Base-by-base conservation (phyloP, 768 basidiomycete species). In the Mycena maculata region DNA sequence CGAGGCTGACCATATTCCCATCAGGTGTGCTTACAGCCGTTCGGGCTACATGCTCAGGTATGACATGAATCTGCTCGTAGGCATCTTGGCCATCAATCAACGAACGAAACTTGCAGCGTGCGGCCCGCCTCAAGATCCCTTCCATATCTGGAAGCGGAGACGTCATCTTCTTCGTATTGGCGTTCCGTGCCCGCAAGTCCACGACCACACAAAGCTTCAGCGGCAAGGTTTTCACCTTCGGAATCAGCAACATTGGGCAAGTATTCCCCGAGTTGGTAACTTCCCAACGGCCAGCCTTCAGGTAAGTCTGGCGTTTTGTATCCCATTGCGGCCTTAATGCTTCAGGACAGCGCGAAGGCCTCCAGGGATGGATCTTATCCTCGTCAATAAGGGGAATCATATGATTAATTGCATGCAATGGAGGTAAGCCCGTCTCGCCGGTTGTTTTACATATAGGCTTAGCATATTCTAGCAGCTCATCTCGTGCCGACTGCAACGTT, bases 361-460 rank as follows among this genome's bases (percentile, higher is more conserved):
- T 50, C 71, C 74, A 76, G 11, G 70, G 45, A 30, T 74, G 73
- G 2, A 65, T 59, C 16, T 73, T 72, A 9, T 63, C 22, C 33
- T 71, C 68, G 41, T 78, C 74, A 25, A 76, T 73, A 10, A 77
- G 39, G 0, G 71, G 76, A 7, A 76, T 76, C 0, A 48, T 55
- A 30, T 76, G 76, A 28, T 76, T 78, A 38, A 78, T 75, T 2
- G 60, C 70, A 0, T 69, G 56, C 0, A 78, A 62, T 0, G 76
- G 77, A 1, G 76, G 77, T 38, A 77, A 60, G 2, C 65, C 61
- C 0, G 75, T 76, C 2, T 76, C 73, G 1, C 38, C 60, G 0
- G 71, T 72, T 1, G 71, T 53, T 48, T 63, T 67, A 54, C 76
- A 78, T 0, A 76, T 57, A 5, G 60, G 61, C 28, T 45, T 39